A percentile compares a stretch with the other conserved stretches of the same genome.
Evolutionary conservation across 306 rosid species (phyloP).

Genomic region (Mimosa bimucronata): DNA sequence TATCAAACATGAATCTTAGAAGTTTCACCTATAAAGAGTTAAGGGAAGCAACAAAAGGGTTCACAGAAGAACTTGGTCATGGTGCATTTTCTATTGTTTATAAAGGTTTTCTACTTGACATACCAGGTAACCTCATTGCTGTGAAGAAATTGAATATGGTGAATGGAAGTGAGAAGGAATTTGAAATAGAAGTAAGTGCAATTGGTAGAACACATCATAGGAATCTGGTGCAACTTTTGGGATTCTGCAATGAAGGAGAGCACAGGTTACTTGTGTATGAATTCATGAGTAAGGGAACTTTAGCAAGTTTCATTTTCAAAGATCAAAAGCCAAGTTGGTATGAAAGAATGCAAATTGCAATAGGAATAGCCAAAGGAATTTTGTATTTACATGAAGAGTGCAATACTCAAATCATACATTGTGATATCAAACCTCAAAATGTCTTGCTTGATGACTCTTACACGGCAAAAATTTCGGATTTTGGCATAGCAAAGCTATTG

Average conservation of each 20-base stretch:
- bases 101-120: too few species aligned
- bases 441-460: neutral
- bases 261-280: conserved; percentile 27
- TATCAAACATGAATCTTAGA: conserved; percentile 13
- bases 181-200: neutral
- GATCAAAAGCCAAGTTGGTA: conserved; percentile 22
- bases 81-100: too few species aligned
- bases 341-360: conserved; percentile 25
- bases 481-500: conserved; percentile 33
- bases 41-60: conserved; percentile 27
- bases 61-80: conserved; percentile 29
- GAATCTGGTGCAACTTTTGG: neutral
- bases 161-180: neutral
- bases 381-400: conserved; percentile 34
- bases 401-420: conserved; percentile 22
- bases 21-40: conserved; percentile 30
- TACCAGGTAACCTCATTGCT: too few species aligned
- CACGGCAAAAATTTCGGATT: conserved; percentile 16
- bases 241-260: conserved; percentile 28
- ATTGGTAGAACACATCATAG: neutral
- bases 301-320: conserved; percentile 23
- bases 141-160: too few species aligned
- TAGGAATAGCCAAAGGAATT: conserved; percentile 22
- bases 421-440: conserved; percentile 29
- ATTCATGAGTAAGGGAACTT: conserved; percentile 29